Base-by-base conservation (phyloP, 225 moss, liverwort and hornwort species). In the Climacium dendroides region DNA sequence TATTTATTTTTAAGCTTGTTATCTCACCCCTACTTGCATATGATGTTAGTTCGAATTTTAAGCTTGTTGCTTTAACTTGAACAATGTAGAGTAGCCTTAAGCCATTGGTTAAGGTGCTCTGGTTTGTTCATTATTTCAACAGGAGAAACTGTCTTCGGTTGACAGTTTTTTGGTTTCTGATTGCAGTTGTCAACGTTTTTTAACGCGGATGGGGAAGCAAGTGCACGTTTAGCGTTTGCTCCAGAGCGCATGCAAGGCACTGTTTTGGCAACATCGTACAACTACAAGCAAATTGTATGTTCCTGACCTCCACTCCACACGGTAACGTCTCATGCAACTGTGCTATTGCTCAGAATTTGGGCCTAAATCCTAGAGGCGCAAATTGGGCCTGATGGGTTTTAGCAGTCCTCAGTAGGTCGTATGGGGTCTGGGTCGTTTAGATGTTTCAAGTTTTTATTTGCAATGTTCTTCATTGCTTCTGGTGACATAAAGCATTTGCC, bases 191-290 rank as follows among this genome's bases (percentile, higher is more conserved):
- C 91, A 76, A 82, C 75, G 5, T 80, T 86, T 84, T 94, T 94
- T 47, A 75, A 41, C 26, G 90, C 53, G 41, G 91, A 90, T 55
- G 90, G 88, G 76, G 91, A 94, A 88, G 91, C 88, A 54, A 91
- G 89, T 71, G 89, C 90, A 48, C 88, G 84, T 57, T 91, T 94
- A 88, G 94, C 94, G 69, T 88, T 85, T 79, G 90, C 94, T 86
- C 90, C 91, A 52, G 94, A 94, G 85, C 92, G 88, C 72, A 35
- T 85, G 62, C 94, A 94, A 91, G 94, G 94, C 90, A 92, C 92
- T 45, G 94, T 94, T 34, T 85, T 79, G 74, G 87, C 90, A 63
- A 84, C 89, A 66, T 66, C 92, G 61, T 94, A 92, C 89, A 91
- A 94, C 89, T 90, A 93, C 88, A 94, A 94, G 85, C 92, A 94